A percentile compares a stretch with the other conserved stretches of the same genome.
These are phyloP conservation scores for Quercus cerris DNA, from an alignment of 306 rosid genomes.

Conservation along the genomic window DNA sequence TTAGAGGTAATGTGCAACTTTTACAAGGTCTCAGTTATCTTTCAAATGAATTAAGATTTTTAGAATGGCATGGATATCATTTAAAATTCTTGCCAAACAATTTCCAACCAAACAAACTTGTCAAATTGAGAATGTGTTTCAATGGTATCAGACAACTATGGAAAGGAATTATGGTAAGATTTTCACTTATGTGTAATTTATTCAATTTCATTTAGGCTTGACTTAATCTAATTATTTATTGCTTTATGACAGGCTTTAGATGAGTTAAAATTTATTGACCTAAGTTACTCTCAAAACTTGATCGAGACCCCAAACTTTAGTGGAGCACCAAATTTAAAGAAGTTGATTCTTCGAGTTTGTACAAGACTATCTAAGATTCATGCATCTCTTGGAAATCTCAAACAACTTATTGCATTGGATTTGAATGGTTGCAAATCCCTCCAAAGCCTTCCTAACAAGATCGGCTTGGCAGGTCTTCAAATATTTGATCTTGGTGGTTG, in stretches of 20 bases:
- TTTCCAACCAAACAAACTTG: no score
- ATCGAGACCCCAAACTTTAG: no score
- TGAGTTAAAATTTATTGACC: neutral
- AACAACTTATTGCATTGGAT: neutral
- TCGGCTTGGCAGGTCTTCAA: neutral
- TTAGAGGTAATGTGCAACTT: neutral
- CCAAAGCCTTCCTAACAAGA: neutral
- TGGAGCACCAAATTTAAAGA: neutral
- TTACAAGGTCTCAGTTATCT: neutral
- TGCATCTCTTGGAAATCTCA: slow-evolving; percentile 16
- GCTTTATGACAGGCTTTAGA: neutral
- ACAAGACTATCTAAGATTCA: slow-evolving; percentile 4
- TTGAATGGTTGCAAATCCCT: neutral
- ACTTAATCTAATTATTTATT: neutral
- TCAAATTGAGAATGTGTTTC: rapidly evolving
- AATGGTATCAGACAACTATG: no score
- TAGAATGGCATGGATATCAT: slow-evolving; percentile 2
- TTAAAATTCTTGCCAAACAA: rapidly evolving
- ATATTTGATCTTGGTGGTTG: slow-evolving; percentile 15
- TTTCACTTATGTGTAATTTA: neutral
- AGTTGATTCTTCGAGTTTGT: slow-evolving; percentile 2
- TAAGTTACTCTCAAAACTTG: neutral
- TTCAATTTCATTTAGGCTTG: no score
- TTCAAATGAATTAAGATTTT: neutral
- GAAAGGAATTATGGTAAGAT: no score